Conservation (phyloP, 2,329 filamentous ascomycete species). For the Cladosporium sp. region DNA sequence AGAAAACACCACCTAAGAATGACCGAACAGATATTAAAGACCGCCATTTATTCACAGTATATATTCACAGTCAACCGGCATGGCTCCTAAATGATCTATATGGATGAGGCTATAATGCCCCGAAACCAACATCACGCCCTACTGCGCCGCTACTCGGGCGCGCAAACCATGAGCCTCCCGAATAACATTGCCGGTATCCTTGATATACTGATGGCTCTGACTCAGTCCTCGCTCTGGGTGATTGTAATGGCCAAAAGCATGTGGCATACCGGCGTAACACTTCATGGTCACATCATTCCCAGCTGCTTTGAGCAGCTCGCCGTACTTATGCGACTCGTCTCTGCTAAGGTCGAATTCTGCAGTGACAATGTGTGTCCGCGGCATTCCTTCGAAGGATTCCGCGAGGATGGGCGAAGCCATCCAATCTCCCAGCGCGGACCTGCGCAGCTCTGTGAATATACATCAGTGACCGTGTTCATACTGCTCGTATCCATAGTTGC, state of each 20-base stretch:
- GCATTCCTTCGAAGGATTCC: neutral
- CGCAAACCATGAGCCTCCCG: neutral
- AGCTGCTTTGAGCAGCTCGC: neutral
- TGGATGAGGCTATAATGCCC: neutral
- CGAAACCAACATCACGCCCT: neutral
- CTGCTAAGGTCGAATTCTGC: neutral
- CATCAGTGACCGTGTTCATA: neutral
- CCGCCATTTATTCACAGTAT: neutral
- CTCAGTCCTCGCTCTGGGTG: neutral
- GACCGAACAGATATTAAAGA: neutral
- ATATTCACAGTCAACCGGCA: too few relatives aligned
- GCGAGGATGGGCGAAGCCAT: neutral
- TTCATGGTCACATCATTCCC: neutral
- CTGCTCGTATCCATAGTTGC: neutral
- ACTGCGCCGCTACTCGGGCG: neutral
- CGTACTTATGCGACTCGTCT: neutral
- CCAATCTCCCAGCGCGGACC: neutral
- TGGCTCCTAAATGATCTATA: neutral
- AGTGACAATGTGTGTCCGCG: neutral
- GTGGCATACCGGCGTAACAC: neutral
- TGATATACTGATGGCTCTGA: neutral
- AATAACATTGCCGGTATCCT: neutral
- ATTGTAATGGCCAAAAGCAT: neutral
- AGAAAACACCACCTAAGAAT: too few relatives aligned
- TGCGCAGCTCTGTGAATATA: neutral